phyloP scores from a whole-genome alignment of 1,284 basidiomycete genomes.

The Pyrrhoderma lamaoense region DNA sequence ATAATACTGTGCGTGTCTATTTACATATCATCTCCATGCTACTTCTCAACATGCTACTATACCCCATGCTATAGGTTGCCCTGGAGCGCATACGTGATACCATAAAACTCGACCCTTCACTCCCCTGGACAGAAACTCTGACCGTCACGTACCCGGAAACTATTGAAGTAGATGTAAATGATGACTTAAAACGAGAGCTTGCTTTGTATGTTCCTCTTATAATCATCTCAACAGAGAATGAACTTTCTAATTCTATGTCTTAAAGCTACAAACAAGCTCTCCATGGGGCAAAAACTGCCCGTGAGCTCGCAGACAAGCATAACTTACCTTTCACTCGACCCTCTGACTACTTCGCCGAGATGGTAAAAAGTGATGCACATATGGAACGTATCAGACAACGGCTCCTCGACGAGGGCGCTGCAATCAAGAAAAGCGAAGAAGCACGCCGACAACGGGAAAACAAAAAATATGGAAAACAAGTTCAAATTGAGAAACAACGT shows the following conservation, averaged over 20 bases:
- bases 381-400: slow-evolving; percentile 96
- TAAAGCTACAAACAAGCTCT: slow-evolving; percentile 92
- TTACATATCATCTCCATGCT: slow-evolving; percentile 10
- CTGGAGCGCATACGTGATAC: slow-evolving; percentile 74
- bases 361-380: slow-evolving; percentile 97
- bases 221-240: background rate
- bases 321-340: slow-evolving; percentile 89
- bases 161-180: slow-evolving; percentile 74
- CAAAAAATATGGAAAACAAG: slow-evolving; percentile 98
- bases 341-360: slow-evolving; percentile 95
- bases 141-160: slow-evolving; percentile 66
- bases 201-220: slow-evolving; percentile 66
- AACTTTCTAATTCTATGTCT: background rate
- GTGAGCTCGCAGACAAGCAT: slow-evolving; percentile 64
- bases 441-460: slow-evolving; percentile 89
- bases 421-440: slow-evolving; percentile 88
- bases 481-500: slow-evolving; percentile 80
- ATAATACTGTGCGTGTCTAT: slow-evolving; percentile 61
- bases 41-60: background rate
- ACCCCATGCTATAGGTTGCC: slow-evolving; percentile 51
- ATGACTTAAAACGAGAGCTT: slow-evolving; percentile 90
- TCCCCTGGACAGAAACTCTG: slow-evolving; percentile 85
- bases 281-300: slow-evolving; percentile 71
- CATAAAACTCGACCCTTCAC: slow-evolving; percentile 67
- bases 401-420: slow-evolving; percentile 82